Percentiles rank a stretch among this genome's conserved stretches.
These are phyloP conservation scores for Mycena albidolilacea DNA, from an alignment of 768 basidiomycete genomes.

Conservation along the genomic window DNA sequence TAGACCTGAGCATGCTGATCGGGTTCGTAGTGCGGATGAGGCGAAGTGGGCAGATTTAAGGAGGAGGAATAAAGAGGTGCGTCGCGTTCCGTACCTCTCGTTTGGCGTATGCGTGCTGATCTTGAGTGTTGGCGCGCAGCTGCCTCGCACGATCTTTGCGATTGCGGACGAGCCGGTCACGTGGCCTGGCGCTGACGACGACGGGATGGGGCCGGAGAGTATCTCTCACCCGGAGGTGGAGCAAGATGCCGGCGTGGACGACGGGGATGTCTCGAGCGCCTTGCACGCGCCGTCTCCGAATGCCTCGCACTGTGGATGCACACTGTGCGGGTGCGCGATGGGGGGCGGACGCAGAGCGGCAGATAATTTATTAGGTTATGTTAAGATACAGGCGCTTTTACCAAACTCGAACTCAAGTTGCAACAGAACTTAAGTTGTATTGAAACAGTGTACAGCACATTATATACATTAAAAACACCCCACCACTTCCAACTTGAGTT, in stretches of 20 bases:
- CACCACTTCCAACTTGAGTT: too few relatives aligned
- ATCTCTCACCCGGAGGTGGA: constrained; percentile 74
- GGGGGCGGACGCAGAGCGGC: background rate
- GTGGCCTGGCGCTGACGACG: constrained; percentile 61
- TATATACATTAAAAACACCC: too few relatives aligned
- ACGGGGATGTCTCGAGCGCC: constrained; percentile 28
- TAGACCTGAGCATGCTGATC: constrained; percentile 97
- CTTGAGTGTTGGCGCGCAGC: background rate
- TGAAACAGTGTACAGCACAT: too few relatives aligned
- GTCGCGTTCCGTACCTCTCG: background rate
- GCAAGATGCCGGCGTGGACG: constrained; percentile 27
- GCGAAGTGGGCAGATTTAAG: constrained; percentile 89
- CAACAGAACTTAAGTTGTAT: too few relatives aligned
- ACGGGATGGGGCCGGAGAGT: constrained; percentile 83
- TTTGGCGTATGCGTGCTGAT: too few relatives aligned
- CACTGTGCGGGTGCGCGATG: constrained; percentile 73
- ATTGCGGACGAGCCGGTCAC: constrained; percentile 24
- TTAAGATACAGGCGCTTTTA: too few relatives aligned
- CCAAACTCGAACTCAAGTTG: too few relatives aligned
- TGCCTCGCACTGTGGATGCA: constrained; percentile 68
- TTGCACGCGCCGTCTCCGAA: constrained; percentile 23
- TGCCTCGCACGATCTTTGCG: constrained; percentile 9
- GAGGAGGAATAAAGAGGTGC: constrained; percentile 73
- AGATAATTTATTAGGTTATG: too few relatives aligned
- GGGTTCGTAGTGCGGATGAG: constrained; percentile 91